Evolutionary conservation across 163 green algal genomes (phyloP).

Genomic region (Picocystis sp.): DNA sequence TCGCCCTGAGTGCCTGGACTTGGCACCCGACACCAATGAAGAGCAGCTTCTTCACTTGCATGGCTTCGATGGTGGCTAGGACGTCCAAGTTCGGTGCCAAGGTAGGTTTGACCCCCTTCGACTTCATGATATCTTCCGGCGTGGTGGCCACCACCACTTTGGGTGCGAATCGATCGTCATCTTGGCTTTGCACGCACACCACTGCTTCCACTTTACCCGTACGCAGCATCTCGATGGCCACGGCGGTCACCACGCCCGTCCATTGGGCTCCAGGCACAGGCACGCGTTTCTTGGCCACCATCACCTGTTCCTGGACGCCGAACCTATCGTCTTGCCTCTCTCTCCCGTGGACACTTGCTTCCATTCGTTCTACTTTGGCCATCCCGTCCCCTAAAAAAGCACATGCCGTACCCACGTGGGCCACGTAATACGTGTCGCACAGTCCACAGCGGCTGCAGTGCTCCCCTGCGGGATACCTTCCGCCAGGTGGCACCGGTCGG

Average conservation of each 20-base stretch:
- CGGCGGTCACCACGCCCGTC: slow-evolving; percentile 80
- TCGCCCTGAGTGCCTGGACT: slow-evolving; percentile 71
- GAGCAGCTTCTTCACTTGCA: slow-evolving; percentile 73
- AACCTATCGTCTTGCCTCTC: slow-evolving; percentile 41
- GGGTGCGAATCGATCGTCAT: slow-evolving; percentile 63
- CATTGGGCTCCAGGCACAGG: slow-evolving; percentile 75
- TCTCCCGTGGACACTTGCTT: slow-evolving; percentile 21
- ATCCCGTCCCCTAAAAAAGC: slow-evolving; percentile 77
- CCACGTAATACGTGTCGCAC: slow-evolving; percentile 91
- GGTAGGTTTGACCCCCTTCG: slow-evolving; percentile 59
- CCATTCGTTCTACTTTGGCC: slow-evolving; percentile 9
- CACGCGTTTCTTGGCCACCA: slow-evolving; percentile 41
- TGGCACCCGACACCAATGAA: slow-evolving; percentile 97
- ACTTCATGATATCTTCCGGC: slow-evolving; percentile 67
- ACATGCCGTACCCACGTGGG: slow-evolving; percentile 86
- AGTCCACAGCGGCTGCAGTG: slow-evolving; percentile 77
- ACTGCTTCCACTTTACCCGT: slow-evolving; percentile 76
- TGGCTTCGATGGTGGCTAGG: slow-evolving; percentile 61
- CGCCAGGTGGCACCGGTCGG: no score
- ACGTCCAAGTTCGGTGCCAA: slow-evolving; percentile 58
- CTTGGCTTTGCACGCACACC: slow-evolving; percentile 76
- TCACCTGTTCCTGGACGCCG: slow-evolving; percentile 53
- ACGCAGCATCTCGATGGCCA: slow-evolving; percentile 78
- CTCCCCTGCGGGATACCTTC: slow-evolving; percentile 19
- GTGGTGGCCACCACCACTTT: slow-evolving; percentile 69